These are phyloP conservation scores for Lodderomyces jiufengensis DNA, from an alignment of 1,139 yeast genomes.

Conservation along the genomic window DNA sequence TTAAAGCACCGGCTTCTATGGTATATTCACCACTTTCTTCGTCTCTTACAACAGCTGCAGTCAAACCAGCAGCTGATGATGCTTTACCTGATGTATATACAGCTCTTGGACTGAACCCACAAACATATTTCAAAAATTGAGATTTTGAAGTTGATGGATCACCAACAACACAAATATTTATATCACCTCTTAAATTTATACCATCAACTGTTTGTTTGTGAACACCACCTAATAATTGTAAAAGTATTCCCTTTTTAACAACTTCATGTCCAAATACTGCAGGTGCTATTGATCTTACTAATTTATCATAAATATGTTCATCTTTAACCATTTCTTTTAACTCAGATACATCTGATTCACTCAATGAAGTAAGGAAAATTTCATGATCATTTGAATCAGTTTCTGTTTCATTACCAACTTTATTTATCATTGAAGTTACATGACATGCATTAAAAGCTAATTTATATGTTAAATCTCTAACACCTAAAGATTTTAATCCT, in stretches of 20 bases:
- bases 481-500: slow-evolving; percentile 86
- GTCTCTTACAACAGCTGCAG: slow-evolving; percentile 97
- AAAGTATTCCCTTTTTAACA: slow-evolving; percentile 83
- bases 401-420: slow-evolving; percentile 42
- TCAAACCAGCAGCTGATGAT: slow-evolving; percentile 96
- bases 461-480: slow-evolving; percentile 87
- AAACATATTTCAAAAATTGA: slow-evolving; percentile 90
- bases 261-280: slow-evolving; percentile 97
- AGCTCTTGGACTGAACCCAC: slow-evolving; percentile 88
- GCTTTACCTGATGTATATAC: slow-evolving; percentile 98
- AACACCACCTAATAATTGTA: slow-evolving; percentile 93
- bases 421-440: slow-evolving; percentile 59
- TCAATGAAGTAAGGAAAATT: slow-evolving; percentile 71
- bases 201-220: slow-evolving; percentile 95
- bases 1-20: slow-evolving; percentile 97
- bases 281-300: slow-evolving; percentile 91
- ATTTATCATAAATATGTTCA: slow-evolving; percentile 76
- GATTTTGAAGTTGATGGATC: slow-evolving; percentile 98
- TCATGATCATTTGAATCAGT: slow-evolving; percentile 64
- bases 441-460: slow-evolving; percentile 91
- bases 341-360: slow-evolving; percentile 80
- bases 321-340: slow-evolving; percentile 90
- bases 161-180: slow-evolving; percentile 94
- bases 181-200: slow-evolving; percentile 93
- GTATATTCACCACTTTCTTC: slow-evolving; percentile 98